A percentile compares a stretch with the other conserved stretches of the same genome.
phyloP scores from a whole-genome alignment of 148 eudicot species.

The Nepenthes mirabilis region DNA sequence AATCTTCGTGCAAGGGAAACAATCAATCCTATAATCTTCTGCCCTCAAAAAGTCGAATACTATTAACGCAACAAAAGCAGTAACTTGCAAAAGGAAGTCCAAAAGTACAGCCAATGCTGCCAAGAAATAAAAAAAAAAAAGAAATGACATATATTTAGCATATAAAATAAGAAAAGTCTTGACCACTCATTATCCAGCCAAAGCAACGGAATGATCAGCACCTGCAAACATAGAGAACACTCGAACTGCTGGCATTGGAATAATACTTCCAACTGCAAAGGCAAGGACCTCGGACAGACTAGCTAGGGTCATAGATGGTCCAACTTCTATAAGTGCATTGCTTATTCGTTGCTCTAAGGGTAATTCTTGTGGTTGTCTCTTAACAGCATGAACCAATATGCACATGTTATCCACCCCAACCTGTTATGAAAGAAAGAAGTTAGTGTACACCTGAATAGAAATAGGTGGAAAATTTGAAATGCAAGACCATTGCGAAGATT shows the following conservation, averaged over 20 bases:
- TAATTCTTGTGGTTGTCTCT: conserved; percentile 74
- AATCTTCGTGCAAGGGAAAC: conserved; percentile 75
- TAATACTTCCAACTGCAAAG: conserved; percentile 96
- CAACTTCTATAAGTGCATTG: conserved; percentile 96
- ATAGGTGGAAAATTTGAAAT: no score
- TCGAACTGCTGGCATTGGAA: conserved; percentile 97
- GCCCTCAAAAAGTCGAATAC: conserved; percentile 84
- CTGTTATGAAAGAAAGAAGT: conserved; percentile 23
- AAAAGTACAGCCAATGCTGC: conserved; percentile 90
- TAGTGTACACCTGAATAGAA: not conserved
- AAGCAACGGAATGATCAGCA: conserved; percentile 1
- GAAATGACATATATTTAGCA: not conserved
- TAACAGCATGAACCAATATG: conserved; percentile 90
- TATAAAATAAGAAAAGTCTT: not conserved
- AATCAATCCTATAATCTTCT: conserved; percentile 82
- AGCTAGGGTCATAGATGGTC: conserved; percentile 95
- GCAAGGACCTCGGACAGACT: conserved; percentile 94
- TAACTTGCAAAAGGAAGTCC: conserved; percentile 96
- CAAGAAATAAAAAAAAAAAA: conserved; percentile 16
- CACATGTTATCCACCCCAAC: conserved; percentile 99
- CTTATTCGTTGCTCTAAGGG: conserved; percentile 83
- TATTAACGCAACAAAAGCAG: conserved; percentile 96
- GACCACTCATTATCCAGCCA: no score
- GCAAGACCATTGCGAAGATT: no score
- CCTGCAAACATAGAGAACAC: conserved; percentile 99